These are phyloP conservation scores for Ustilago esculenta DNA, from an alignment of 1,284 basidiomycete species.

Conservation along the genomic window DNA sequence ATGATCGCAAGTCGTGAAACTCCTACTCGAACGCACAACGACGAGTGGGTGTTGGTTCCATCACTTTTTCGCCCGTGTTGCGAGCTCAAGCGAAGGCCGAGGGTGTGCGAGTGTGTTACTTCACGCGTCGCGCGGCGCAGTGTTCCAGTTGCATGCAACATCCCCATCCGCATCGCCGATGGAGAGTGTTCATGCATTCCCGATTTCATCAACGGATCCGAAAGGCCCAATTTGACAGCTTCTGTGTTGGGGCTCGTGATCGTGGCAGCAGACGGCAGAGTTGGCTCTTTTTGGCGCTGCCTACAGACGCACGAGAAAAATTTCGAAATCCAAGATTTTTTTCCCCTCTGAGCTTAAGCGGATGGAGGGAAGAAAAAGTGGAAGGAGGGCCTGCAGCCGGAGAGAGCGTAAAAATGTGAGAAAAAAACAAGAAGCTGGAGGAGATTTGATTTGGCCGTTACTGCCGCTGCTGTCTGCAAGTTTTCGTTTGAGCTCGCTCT, in stretches of 20 bases:
- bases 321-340: constrained; percentile 46
- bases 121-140: constrained; percentile 43
- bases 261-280: constrained; percentile 29
- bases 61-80: constrained; percentile 12
- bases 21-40: constrained; percentile 1
- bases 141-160: neutral
- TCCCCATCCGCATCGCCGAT: constrained; percentile 28
- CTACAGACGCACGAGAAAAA: constrained; percentile 42
- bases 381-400: neutral
- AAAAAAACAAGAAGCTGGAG: too few species aligned
- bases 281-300: neutral
- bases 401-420: too few species aligned
- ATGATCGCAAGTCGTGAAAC: constrained; percentile 1
- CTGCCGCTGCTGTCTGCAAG: constrained; percentile 6
- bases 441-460: too few species aligned
- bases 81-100: neutral
- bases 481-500: constrained; percentile 3
- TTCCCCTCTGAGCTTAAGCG: constrained; percentile 14
- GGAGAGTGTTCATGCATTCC: too few species aligned
- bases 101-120: constrained; percentile 9
- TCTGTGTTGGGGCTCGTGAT: constrained; percentile 5
- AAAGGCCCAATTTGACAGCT: constrained; percentile 11
- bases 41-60: constrained; percentile 23
- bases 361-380: constrained; percentile 7
- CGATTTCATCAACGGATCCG: constrained; percentile 8